Conservation (phyloP, 208 protist genomes). For the Kentomonas sorsogonicus region DNA sequence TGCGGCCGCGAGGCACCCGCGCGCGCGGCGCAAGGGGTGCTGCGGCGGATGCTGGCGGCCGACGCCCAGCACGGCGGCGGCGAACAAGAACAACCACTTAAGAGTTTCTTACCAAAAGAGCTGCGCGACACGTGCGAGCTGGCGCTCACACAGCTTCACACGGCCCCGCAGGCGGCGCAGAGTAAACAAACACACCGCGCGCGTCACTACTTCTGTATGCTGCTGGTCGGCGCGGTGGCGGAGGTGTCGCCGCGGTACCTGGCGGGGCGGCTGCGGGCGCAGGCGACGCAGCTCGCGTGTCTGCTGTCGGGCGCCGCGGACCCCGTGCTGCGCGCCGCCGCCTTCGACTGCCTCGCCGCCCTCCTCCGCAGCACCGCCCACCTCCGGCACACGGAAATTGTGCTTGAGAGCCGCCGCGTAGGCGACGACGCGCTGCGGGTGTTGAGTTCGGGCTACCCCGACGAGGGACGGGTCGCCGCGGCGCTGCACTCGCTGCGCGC, state of each 20-base stretch:
- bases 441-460: conserved; percentile 78
- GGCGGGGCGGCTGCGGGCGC: conserved; percentile 36
- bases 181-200: conserved; percentile 35
- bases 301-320: conserved; percentile 61
- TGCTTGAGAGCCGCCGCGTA: conserved; percentile 74
- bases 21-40: conserved; percentile 70
- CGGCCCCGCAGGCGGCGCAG: conserved; percentile 41
- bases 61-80: conserved; percentile 28
- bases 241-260: conserved; percentile 81
- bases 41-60: conserved; percentile 60
- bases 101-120: conserved; percentile 81
- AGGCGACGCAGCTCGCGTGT: conserved; percentile 74
- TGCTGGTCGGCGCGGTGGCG: conserved; percentile 53
- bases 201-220: conserved; percentile 77
- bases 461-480: conserved; percentile 73
- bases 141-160: conserved; percentile 74
- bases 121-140: conserved; percentile 79
- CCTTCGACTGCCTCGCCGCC: conserved; percentile 82
- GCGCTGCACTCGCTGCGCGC: conserved; percentile 69
- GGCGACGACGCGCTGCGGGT: conserved; percentile 73
- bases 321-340: conserved; percentile 43
- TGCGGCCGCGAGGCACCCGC: conserved; percentile 60
- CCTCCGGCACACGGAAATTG: conserved; percentile 75
- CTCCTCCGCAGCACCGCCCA: conserved; percentile 62
- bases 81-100: conserved; percentile 55